Base-by-base conservation (phyloP, 2,329 filamentous ascomycete species). In the Diaporthe vaccinii region DNA sequence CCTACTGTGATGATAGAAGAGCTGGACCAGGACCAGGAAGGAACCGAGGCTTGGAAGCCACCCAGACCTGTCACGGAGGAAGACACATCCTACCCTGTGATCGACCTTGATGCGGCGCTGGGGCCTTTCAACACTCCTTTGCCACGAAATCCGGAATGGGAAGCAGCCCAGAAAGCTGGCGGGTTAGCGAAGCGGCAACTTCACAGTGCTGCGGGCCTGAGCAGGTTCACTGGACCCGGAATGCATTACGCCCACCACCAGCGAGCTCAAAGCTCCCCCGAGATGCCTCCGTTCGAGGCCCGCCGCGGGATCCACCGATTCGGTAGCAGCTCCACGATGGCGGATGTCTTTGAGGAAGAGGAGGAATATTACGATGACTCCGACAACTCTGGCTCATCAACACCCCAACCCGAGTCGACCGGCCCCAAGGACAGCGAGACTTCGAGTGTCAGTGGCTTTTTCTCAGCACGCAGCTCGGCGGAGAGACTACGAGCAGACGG, bases 41-140 rank as follows among this genome's bases (percentile, higher is more conserved):
- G 80, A 72, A 62, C 80, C 78, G 70, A 81, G 22, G 76, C 82
- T 4, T 85, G 85, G 80, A 86, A 85, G 58, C 83, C 86, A 78
- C 75, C 83, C 53, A 83, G 83, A 39, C 81, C 80, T 76, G 84
- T 79, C 57, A 83, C 83, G 3, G 88, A 91, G 12, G 91, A 92
- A 62, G 94, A 97, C 75, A 83, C 90, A 4, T 89, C 93, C 71
- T 94, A 92, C 80, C 93, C 94, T 10, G 93, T 98, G 83, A 97
- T 99, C 77, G 97, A 99, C 83, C 87, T 99, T 57, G 97, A 99
- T 84, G 96, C 96, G 25, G 97, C 96, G 36, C 89, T 98, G 1
- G 96, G 95, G 2, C 95, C 96, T 0, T 98, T 98, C 84, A 97
- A 97, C 80, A 98, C 95, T 0, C 94, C 94, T 36, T 86, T 92